A percentile compares a stretch with the other conserved stretches of the same genome.
These are phyloP conservation scores for Mariannaea sp. DNA, from an alignment of 2,329 filamentous ascomycete species.

Conservation along the genomic window DNA sequence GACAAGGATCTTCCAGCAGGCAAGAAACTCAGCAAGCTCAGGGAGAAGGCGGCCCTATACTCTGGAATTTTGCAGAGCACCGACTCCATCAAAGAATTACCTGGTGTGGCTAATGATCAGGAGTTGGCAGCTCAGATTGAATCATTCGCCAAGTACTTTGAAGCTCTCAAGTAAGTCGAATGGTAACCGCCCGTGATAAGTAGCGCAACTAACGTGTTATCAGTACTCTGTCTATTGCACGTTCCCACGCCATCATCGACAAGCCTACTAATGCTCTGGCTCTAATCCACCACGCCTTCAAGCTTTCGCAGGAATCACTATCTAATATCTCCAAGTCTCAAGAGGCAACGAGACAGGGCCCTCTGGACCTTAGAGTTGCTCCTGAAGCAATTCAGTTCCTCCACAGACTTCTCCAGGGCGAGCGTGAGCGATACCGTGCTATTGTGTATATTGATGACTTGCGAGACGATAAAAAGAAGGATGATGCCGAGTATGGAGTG, in stretches of 20 bases:
- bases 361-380: conserved; percentile 72
- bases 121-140: conserved; percentile 78
- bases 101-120: conserved; percentile 85
- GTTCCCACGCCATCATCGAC: conserved; percentile 77
- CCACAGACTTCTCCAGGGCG: conserved; percentile 64
- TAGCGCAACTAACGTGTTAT: conserved; percentile 20
- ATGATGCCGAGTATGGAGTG: conserved; percentile 38
- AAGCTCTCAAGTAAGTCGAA: conserved; percentile 74
- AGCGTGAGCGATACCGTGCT: conserved; percentile 81
- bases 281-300: conserved; percentile 73
- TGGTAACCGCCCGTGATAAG: neutral
- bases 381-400: conserved; percentile 63
- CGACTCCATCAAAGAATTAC: conserved; percentile 85
- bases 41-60: conserved; percentile 87
- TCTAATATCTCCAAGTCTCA: conserved; percentile 50
- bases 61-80: conserved; percentile 90
- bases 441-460: conserved; percentile 81
- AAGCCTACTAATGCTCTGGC: conserved; percentile 82
- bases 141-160: conserved; percentile 80
- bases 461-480: conserved; percentile 54
- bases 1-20: conserved; percentile 70
- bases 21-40: conserved; percentile 76
- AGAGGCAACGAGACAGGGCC: conserved; percentile 40
- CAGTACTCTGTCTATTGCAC: conserved; percentile 81
- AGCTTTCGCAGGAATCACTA: conserved; percentile 62